phyloP scores from a whole-genome alignment of 208 protist genomes.

The Wallacemonas sp. region DNA sequence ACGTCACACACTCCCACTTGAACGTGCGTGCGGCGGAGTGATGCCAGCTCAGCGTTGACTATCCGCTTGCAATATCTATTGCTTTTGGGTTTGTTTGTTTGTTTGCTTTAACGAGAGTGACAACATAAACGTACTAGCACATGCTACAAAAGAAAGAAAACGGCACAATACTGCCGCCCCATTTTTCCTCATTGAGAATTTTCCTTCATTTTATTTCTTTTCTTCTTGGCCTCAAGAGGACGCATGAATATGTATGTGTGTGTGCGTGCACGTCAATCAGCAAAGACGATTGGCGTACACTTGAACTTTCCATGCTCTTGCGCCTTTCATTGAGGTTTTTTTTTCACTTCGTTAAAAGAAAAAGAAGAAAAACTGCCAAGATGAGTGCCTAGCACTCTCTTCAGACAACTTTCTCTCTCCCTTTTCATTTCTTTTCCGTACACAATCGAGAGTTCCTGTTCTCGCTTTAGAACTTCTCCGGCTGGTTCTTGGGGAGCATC shows the following conservation, averaged over 20 bases:
- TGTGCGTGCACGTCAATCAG: too few relatives aligned
- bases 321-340: neutral
- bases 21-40: neutral
- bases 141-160: slow-evolving; percentile 21
- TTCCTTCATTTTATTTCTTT: neutral
- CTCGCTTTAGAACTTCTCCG: slow-evolving; percentile 81
- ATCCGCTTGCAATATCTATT: too few relatives aligned
- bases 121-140: slow-evolving; percentile 18
- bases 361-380: neutral
- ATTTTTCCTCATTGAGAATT: neutral
- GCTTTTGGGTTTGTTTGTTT: slow-evolving; percentile 34
- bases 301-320: slow-evolving; percentile 4
- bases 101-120: slow-evolving; percentile 24
- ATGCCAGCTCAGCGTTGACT: neutral
- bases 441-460: too few relatives aligned
- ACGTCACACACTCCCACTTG: too few relatives aligned
- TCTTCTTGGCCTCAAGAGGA: neutral
- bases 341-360: neutral
- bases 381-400: slow-evolving; percentile 10
- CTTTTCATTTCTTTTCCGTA: too few relatives aligned
- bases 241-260: neutral
- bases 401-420: neutral
- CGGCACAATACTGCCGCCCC: slow-evolving; percentile 12
- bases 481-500: slow-evolving; percentile 84
- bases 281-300: too few relatives aligned